Evolutionary conservation across 1,284 basidiomycete genomes (phyloP).

Genomic region (Exsudoporus floridanus): DNA sequence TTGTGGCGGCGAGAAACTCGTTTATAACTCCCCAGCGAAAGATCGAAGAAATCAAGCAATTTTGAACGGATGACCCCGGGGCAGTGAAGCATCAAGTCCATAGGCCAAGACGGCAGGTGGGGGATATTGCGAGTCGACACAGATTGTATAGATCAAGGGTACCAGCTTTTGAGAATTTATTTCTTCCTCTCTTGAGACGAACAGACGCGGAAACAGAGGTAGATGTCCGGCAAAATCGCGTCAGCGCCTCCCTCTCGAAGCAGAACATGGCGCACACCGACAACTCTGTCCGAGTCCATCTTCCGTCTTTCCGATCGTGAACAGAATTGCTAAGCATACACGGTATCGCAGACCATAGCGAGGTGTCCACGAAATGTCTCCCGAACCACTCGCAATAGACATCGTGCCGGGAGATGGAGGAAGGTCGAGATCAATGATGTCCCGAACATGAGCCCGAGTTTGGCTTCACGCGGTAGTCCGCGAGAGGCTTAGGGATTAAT

Average conservation of each 20-base stretch:
- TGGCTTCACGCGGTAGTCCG: too few relatives aligned
- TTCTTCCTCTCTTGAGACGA: conserved; percentile 15
- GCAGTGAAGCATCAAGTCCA: neutral
- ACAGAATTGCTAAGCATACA: conserved; percentile 18
- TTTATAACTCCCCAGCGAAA: too few relatives aligned
- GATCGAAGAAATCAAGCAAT: too few relatives aligned
- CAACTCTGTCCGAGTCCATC: conserved; percentile 20
- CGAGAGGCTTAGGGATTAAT: too few relatives aligned
- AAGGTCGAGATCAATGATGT: too few relatives aligned
- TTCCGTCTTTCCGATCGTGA: conserved; percentile 15
- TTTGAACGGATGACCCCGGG: too few relatives aligned
- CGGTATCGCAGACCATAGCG: conserved; percentile 28
- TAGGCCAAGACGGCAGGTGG: neutral
- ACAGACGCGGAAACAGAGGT: conserved; percentile 19
- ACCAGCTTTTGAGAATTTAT: conserved; percentile 18
- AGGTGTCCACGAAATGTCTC: conserved; percentile 27
- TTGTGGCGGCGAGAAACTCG: too few relatives aligned
- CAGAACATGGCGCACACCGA: neutral
- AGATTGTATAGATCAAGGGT: conserved; percentile 10
- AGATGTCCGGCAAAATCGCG: conserved; percentile 8
- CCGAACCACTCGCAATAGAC: too few relatives aligned
- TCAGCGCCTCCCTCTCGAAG: neutral
- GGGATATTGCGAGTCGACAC: neutral
- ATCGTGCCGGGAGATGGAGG: too few relatives aligned
- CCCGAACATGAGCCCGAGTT: too few relatives aligned